A percentile compares a stretch with the other conserved stretches of the same genome.
Conservation (phyloP, 2,329 filamentous ascomycete genomes). For the Delphinella strobiligena region DNA sequence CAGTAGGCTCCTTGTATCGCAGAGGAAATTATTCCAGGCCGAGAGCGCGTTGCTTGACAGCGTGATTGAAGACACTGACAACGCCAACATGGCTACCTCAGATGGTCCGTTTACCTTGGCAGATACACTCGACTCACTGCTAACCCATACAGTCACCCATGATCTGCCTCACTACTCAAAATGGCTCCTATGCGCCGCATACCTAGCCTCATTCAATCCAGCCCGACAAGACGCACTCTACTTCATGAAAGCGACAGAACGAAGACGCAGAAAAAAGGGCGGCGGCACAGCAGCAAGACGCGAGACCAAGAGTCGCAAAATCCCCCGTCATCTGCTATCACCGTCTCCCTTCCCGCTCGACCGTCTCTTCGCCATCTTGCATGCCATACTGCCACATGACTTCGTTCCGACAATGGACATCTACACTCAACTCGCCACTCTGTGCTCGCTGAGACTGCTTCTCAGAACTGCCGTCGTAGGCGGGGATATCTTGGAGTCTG, state of each 20-base stretch:
- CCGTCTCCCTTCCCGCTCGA: conserved; percentile 68
- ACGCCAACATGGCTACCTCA: conserved; percentile 1
- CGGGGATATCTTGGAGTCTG: conserved; percentile 54
- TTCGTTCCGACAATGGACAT: conserved; percentile 35
- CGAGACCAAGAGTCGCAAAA: conserved; percentile 47
- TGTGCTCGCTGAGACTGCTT: conserved; percentile 58
- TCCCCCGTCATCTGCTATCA: conserved; percentile 64
- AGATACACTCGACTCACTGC: not conserved
- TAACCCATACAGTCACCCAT: conserved; percentile 22
- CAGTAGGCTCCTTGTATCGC: conserved; percentile 64
- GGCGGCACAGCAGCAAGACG: conserved; percentile 29
- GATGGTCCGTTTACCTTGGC: not conserved
- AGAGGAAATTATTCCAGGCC: conserved; percentile 58
- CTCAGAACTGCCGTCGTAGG: conserved; percentile 49
- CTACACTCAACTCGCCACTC: conserved; percentile 51
- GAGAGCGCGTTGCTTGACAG: conserved; percentile 54
- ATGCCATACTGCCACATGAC: conserved; percentile 45
- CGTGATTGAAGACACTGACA: conserved; percentile 6
- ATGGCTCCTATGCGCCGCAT: conserved; percentile 62
- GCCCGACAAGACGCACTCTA: conserved; percentile 59
- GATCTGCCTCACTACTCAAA: conserved; percentile 60
- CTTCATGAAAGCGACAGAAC: conserved; percentile 59
- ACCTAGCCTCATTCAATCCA: conserved; percentile 71
- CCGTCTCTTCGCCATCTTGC: conserved; percentile 66
- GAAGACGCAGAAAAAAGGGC: conserved; percentile 37